These are phyloP conservation scores for Dioszegia crocea DNA, from an alignment of 768 basidiomycete genomes.

Conservation along the genomic window DNA sequence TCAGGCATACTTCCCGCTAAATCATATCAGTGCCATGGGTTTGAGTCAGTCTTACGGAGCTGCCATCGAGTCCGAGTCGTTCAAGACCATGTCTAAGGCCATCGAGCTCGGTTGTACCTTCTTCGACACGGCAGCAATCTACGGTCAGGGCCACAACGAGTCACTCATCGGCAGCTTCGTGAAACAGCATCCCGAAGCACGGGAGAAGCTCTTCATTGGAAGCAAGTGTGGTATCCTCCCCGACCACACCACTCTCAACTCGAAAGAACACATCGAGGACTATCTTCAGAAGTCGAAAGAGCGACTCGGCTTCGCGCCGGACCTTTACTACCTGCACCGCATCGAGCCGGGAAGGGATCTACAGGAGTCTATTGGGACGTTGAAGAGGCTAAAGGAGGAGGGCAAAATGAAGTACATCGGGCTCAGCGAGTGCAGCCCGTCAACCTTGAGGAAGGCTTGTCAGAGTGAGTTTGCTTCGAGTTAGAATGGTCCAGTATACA, in stretches of 20 bases:
- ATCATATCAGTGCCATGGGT: slow-evolving; percentile 47
- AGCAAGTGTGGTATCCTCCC: slow-evolving; percentile 36
- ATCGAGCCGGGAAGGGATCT: slow-evolving; percentile 35
- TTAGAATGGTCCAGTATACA: neutral
- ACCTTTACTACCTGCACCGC: slow-evolving; percentile 42
- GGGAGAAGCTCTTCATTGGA: slow-evolving; percentile 35
- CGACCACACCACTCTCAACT: slow-evolving; percentile 16
- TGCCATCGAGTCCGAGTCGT: slow-evolving; percentile 11
- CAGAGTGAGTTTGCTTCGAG: slow-evolving; percentile 10
- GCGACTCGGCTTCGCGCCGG: slow-evolving; percentile 29
- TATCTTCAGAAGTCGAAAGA: slow-evolving; percentile 31
- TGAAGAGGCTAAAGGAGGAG: slow-evolving; percentile 37
- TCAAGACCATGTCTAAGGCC: slow-evolving; percentile 19
- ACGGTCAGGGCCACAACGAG: slow-evolving; percentile 35
- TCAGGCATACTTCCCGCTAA: neutral
- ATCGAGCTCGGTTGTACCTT: slow-evolving; percentile 38
- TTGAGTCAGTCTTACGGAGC: slow-evolving; percentile 15
- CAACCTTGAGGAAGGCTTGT: slow-evolving; percentile 42
- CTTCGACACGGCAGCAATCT: slow-evolving; percentile 35
- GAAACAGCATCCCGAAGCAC: slow-evolving; percentile 12
- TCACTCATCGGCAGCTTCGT: slow-evolving; percentile 56
- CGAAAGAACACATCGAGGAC: slow-evolving; percentile 24
- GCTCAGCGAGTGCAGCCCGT: slow-evolving; percentile 41
- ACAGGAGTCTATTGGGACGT: slow-evolving; percentile 34
- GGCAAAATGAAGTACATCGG: slow-evolving; percentile 45